These are phyloP conservation scores for Epichloe brachyelytri DNA, from an alignment of 2,329 filamentous ascomycete species.

Conservation along the genomic window DNA sequence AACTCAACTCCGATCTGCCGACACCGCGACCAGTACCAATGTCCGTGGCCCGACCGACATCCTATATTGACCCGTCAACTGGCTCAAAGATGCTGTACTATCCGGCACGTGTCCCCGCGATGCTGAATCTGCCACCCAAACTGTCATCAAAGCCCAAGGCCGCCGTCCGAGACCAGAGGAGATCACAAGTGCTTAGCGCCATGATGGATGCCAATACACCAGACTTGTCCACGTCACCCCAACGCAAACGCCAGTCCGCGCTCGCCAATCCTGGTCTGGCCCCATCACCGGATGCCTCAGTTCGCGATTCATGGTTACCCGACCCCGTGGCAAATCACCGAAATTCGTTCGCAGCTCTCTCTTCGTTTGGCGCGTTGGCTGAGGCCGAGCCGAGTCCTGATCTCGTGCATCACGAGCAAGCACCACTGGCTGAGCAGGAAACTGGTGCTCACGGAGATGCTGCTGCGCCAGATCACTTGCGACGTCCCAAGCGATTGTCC, in stretches of 20 bases:
- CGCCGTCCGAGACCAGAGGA: constrained; percentile 52
- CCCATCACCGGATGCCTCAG: constrained; percentile 9
- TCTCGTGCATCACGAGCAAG: constrained; percentile 1
- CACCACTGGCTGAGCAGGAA: constrained; percentile 6
- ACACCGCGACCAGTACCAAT: constrained; percentile 14
- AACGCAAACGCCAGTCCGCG: constrained; percentile 12
- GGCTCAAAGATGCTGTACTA: constrained; percentile 86
- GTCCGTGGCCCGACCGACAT: constrained; percentile 32
- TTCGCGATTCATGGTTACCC: constrained; percentile 29
- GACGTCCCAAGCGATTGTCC: constrained; percentile 22
- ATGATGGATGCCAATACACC: constrained; percentile 27
- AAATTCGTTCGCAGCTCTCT: constrained; percentile 21
- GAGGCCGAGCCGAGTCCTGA: constrained; percentile 9
- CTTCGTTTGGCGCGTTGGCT: constrained; percentile 13
- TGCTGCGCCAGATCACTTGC: constrained; percentile 13
- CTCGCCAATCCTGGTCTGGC: constrained; percentile 9
- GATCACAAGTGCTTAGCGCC: constrained; percentile 58
- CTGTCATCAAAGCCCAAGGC: constrained; percentile 62
- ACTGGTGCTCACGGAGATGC: constrained; percentile 9
- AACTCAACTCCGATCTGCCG: constrained; percentile 10
- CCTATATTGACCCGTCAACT: constrained; percentile 50
- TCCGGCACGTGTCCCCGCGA: constrained; percentile 82
- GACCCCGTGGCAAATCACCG: constrained; percentile 30
- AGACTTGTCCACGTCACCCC: constrained; percentile 1
- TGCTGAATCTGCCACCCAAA: constrained; percentile 84